Evolutionary conservation across 306 rosid species (phyloP), one percentile per base, ranked within the genome.

Genomic region (Clitoria ternatea): DNA sequence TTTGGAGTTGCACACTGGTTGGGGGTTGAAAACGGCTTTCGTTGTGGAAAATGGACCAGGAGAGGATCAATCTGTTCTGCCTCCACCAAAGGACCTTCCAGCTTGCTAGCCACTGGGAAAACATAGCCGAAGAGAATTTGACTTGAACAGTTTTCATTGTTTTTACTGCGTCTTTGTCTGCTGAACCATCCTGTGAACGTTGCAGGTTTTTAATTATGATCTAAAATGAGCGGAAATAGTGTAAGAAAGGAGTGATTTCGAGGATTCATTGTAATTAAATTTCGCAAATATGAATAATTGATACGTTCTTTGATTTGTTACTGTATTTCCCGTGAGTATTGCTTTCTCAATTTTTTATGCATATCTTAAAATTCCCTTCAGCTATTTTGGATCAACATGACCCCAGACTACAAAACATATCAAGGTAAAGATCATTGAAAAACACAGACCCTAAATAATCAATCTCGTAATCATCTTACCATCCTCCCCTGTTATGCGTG

Each of bases 11-110:
- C 97, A 86, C 54, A 91, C 96, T 17, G 91, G 96, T 8, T 88
- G 96, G 92, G 97, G 97, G 47, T 68, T 91, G 84, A 91, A 91
- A 70, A 91, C 84, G 10, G 91, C 92, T 22, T 86, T 91, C 33
- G 79, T 91, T 2, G 96, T 86, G 24, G 89, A 91, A 86, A 81
- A 91, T 70, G 97, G 96, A 48, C 85, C 87, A 0, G 81, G 80
- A 43, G 67, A 63, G 26, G 81, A 82, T 62, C 96, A 85, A 64
- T 78, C 87, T 30, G 82, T 86, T 78, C 76, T 82, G 43, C 92
- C 92, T 35, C 96, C 86, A 7, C 97, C 96, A 3, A 50, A 67
- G 45, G 69, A 68, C 66, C 60, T 79, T 67, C 79, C 83, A 39
- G 10, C 61, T 49, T 73, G 79, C 79, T 79, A 73, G 61, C 22